Conservation (phyloP, 768 basidiomycete species). For the Mycena indigotica region DNA sequence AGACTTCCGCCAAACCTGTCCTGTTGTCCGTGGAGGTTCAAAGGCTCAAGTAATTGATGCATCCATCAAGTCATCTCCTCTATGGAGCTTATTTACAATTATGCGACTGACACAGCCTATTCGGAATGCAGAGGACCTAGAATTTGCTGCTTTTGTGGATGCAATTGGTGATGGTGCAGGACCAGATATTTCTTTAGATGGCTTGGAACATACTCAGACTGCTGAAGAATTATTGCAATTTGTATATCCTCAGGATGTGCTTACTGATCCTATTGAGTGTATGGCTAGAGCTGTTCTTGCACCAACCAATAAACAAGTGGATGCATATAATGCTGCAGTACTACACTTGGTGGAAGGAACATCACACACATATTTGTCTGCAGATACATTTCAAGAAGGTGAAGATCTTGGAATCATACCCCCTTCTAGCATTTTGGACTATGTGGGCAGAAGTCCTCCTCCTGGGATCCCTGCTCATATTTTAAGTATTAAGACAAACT, state of each 20-base stretch:
- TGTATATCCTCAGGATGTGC: constrained; percentile 30
- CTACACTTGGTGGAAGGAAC: constrained; percentile 28
- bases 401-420: constrained; percentile 15
- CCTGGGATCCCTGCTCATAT: constrained; percentile 24
- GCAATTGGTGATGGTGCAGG: constrained; percentile 38
- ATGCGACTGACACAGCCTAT: constrained; percentile 33
- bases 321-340: constrained; percentile 36
- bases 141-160: constrained; percentile 40
- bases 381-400: constrained; percentile 22
- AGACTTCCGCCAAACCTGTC: constrained; percentile 44
- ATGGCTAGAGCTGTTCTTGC: constrained; percentile 38
- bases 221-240: constrained; percentile 19
- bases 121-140: constrained; percentile 38
- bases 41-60: constrained; percentile 33
- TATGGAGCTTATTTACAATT: constrained; percentile 36
- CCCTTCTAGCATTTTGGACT: constrained; percentile 16
- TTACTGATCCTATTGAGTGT: constrained; percentile 27
- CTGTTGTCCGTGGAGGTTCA: constrained; percentile 36
- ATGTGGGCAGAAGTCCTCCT: constrained; percentile 12
- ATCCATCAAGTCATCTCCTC: constrained; percentile 37
- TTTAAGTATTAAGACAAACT: constrained; percentile 34
- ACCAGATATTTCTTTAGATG: constrained; percentile 24
- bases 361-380: constrained; percentile 7
- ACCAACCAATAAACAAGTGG: constrained; percentile 39
- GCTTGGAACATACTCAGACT: background rate